These are phyloP conservation scores for Aspergillus sp. DNA, from an alignment of 2,329 filamentous ascomycete species.

Conservation along the genomic window DNA sequence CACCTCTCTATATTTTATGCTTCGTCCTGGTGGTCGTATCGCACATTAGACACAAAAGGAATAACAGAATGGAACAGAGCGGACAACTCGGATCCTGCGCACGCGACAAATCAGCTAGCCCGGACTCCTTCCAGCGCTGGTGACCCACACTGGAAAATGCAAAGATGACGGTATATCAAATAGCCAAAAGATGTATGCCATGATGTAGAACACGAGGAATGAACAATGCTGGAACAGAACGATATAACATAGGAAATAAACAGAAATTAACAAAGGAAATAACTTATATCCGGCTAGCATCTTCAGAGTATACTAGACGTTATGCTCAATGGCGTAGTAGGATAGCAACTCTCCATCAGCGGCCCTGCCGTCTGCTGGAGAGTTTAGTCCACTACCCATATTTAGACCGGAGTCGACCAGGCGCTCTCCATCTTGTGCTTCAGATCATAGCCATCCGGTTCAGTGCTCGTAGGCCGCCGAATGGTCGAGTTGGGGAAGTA, in stretches of 20 bases:
- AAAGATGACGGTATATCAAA: slow-evolving; percentile 25
- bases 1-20: slow-evolving; percentile 28
- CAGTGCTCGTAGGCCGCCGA: slow-evolving; percentile 73
- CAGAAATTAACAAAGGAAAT: slow-evolving; percentile 26
- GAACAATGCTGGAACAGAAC: slow-evolving; percentile 11
- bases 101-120: slow-evolving; percentile 24
- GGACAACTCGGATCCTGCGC: slow-evolving; percentile 14
- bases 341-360: slow-evolving; percentile 17
- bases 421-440: slow-evolving; percentile 51
- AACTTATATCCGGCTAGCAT: neutral
- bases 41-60: slow-evolving; percentile 21
- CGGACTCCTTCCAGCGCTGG: slow-evolving; percentile 30
- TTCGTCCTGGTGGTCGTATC: slow-evolving; percentile 28
- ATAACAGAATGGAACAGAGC: slow-evolving; percentile 13
- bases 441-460: slow-evolving; percentile 67
- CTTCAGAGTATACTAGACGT: neutral
- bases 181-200: slow-evolving; percentile 20
- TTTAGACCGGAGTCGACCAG: slow-evolving; percentile 41
- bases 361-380: slow-evolving; percentile 11
- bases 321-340: neutral
- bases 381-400: neutral
- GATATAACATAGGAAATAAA: slow-evolving; percentile 29
- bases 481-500: slow-evolving; percentile 72
- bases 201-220: slow-evolving; percentile 12
- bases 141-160: slow-evolving; percentile 24